Percentiles rank a stretch among this genome's conserved stretches.
These are phyloP conservation scores for Alternaria brassicicola DNA, from an alignment of 2,329 filamentous ascomycete species.

Conservation along the genomic window DNA sequence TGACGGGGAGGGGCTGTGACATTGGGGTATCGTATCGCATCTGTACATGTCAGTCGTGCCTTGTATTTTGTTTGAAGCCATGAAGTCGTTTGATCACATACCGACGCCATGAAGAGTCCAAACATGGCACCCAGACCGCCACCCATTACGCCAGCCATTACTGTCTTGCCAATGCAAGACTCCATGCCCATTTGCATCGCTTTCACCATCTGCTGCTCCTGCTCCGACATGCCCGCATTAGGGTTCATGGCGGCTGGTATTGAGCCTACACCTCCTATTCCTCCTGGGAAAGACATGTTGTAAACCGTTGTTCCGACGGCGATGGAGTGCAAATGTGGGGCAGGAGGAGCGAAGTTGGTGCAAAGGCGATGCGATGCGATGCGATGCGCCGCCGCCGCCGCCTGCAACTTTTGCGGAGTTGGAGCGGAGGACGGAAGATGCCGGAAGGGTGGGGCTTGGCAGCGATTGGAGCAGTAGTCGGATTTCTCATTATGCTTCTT, in stretches of 20 bases:
- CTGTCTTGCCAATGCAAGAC: slow-evolving; percentile 86
- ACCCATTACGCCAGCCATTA: slow-evolving; percentile 89
- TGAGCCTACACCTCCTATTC: slow-evolving; percentile 28
- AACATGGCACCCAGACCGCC: slow-evolving; percentile 94
- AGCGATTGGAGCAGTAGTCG: slow-evolving; percentile 1
- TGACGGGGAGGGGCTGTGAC: slow-evolving; percentile 53
- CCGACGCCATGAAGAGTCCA: slow-evolving; percentile 96
- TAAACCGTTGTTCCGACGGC: neutral
- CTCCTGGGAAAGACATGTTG: slow-evolving; percentile 43
- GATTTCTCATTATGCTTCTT: slow-evolving; percentile 18
- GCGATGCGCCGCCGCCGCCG: slow-evolving; percentile 21
- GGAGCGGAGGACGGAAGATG: slow-evolving; percentile 40
- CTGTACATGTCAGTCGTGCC: slow-evolving; percentile 53
- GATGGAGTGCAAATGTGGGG: neutral
- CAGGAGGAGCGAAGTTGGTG: slow-evolving; percentile 5
- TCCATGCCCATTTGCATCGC: slow-evolving; percentile 85
- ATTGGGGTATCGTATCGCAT: slow-evolving; percentile 98
- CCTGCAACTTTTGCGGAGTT: slow-evolving; percentile 44
- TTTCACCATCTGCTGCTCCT: slow-evolving; percentile 58
- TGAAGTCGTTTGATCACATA: slow-evolving; percentile 56
- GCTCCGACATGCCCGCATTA: slow-evolving; percentile 49
- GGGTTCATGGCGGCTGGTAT: slow-evolving; percentile 40
- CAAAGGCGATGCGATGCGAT: slow-evolving; percentile 6
- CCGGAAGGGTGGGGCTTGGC: slow-evolving; percentile 32
- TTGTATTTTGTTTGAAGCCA: neutral